Evolutionary conservation across 2,329 filamentous ascomycete species (phyloP).

Genomic region (Rugonectria rugulosa): DNA sequence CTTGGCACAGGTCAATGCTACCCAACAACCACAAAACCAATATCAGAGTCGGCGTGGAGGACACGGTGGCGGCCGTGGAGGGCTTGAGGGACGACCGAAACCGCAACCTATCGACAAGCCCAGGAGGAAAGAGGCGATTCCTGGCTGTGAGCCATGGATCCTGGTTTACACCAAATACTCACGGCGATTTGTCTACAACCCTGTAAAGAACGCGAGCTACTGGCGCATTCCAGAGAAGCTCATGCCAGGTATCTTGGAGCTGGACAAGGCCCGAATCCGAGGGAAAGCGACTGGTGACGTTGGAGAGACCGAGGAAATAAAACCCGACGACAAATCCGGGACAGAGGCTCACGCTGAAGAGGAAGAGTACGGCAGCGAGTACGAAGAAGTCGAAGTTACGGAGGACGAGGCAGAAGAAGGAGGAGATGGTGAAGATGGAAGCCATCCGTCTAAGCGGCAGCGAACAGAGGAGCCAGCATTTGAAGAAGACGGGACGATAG

Average conservation of each 20-base stretch:
- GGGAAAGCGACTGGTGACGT: slow-evolving; percentile 54
- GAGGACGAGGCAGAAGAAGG: slow-evolving; percentile 50
- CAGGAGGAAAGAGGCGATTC: slow-evolving; percentile 79
- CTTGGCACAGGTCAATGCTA: slow-evolving; percentile 60
- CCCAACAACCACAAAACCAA: slow-evolving; percentile 44
- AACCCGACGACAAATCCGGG: slow-evolving; percentile 6
- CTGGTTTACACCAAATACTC: slow-evolving; percentile 93
- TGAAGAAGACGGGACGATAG: slow-evolving; percentile 64
- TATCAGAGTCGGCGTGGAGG: slow-evolving; percentile 40
- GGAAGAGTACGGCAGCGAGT: slow-evolving; percentile 67
- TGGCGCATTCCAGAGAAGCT: slow-evolving; percentile 94
- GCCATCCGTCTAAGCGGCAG: slow-evolving; percentile 67
- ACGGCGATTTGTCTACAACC: slow-evolving; percentile 89
- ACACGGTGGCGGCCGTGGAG: slow-evolving; percentile 50
- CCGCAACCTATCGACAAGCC: slow-evolving; percentile 82
- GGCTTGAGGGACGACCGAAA: slow-evolving; percentile 65
- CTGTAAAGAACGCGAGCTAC: slow-evolving; percentile 84
- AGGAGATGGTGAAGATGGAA: slow-evolving; percentile 46
- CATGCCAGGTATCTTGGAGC: slow-evolving; percentile 75
- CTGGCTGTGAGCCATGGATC: slow-evolving; percentile 85
- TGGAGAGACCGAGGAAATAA: slow-evolving; percentile 5
- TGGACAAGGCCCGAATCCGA: slow-evolving; percentile 76
- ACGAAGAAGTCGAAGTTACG: slow-evolving; percentile 74
- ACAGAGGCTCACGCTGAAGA: slow-evolving; percentile 5
- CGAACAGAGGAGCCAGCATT: slow-evolving; percentile 66